These are phyloP conservation scores for Cicer pinnatifidum DNA, from an alignment of 306 rosid species.

Conservation along the genomic window DNA sequence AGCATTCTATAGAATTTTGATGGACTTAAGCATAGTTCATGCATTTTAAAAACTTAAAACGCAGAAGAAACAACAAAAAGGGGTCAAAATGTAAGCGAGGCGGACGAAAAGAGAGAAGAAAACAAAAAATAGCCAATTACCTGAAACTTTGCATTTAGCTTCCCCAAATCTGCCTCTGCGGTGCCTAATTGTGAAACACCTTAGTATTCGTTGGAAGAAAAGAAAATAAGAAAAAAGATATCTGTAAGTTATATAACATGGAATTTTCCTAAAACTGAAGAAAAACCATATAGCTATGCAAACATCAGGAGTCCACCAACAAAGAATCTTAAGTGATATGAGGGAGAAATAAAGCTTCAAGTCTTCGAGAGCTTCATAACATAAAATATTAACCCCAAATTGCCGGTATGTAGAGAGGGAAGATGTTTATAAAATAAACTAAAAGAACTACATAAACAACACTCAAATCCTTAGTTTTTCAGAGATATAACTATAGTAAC, in stretches of 20 bases:
- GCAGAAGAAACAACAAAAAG: conserved; percentile 25
- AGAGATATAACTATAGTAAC: conserved; percentile 1
- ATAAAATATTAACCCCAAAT: conserved; percentile 21
- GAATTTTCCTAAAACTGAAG: conserved; percentile 4
- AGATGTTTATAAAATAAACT: conserved; percentile 14
- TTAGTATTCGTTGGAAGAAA: conserved; percentile 43
- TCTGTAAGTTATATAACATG: conserved; percentile 27
- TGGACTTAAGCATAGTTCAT: conserved; percentile 22
- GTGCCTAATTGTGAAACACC: conserved; percentile 57
- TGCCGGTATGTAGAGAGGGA: not conserved
- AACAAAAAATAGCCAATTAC: conserved; percentile 53
- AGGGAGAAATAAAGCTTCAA: conserved; percentile 11
- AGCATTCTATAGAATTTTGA: conserved; percentile 8
- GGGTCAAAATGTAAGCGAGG: conserved; percentile 12
- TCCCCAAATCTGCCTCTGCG: conserved; percentile 63
- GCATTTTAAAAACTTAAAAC: not conserved
- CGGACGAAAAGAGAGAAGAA: not conserved
- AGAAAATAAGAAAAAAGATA: conserved; percentile 37
- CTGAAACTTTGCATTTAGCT: conserved; percentile 70
- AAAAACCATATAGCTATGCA: conserved; percentile 28
- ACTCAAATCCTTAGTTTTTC: conserved; percentile 20
- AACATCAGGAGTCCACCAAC: conserved; percentile 26
- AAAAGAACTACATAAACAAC: not conserved
- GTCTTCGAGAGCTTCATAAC: conserved; percentile 36
- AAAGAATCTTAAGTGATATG: conserved; percentile 3